Conservation (phyloP, 345 rosid genomes). For the Salix caprea region DNA sequence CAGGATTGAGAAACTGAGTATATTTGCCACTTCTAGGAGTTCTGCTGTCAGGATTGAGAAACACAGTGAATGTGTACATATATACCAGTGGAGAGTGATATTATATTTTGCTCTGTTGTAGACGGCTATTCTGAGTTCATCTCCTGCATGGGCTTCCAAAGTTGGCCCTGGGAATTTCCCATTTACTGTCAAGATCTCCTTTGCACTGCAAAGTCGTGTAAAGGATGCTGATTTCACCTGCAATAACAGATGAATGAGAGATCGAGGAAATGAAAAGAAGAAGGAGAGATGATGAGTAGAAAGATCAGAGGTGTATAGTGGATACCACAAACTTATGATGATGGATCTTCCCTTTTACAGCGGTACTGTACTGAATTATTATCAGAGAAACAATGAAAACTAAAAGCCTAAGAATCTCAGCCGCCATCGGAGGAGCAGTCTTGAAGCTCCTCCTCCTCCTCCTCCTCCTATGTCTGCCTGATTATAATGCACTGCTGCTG, state of each 20-base stretch:
- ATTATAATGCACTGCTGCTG: too few relatives aligned
- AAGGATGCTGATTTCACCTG: not conserved
- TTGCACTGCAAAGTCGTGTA: not conserved
- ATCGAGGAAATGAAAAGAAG: not conserved
- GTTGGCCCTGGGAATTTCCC: constrained; percentile 18
- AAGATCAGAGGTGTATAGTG: too few relatives aligned
- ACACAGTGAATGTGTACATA: too few relatives aligned
- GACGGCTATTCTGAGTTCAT: not conserved
- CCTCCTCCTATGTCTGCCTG: not conserved
- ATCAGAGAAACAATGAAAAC: not conserved
- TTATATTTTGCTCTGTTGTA: constrained; percentile 6
- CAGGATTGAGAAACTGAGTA: too few relatives aligned
- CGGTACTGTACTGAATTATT: not conserved
- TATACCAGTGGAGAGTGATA: constrained; percentile 16
- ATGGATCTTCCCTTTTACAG: not conserved
- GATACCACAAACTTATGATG: not conserved
- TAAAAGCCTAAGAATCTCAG: not conserved
- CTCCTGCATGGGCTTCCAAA: not conserved
- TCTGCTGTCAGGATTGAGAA: too few relatives aligned
- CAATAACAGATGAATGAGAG: not conserved
- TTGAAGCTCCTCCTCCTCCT: not conserved
- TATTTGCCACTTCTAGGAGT: too few relatives aligned
- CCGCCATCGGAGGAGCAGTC: not conserved
- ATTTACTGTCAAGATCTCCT: constrained; percentile 8
- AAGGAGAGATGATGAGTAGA: not conserved